Evolutionary conservation across 805 yeast genomes (phyloP).

Genomic region (Cyberlindnera saturnus): DNA sequence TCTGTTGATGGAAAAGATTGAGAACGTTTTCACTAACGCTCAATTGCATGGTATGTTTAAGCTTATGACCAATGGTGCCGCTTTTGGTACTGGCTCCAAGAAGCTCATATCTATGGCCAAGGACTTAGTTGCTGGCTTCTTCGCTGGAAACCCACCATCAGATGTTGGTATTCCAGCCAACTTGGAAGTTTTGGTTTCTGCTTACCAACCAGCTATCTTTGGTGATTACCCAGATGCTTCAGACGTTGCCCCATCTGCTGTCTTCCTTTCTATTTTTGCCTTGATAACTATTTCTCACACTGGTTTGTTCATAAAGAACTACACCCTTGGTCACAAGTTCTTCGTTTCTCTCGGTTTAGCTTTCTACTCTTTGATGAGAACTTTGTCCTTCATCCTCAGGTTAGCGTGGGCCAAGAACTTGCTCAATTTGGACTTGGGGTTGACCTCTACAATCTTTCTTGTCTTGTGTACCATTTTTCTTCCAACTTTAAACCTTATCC

Average conservation of each 20-base stretch:
- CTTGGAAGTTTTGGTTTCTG: constrained; percentile 13
- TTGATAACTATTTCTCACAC: constrained; percentile 41
- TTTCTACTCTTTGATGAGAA: constrained; percentile 46
- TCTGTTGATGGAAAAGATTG: constrained; percentile 13
- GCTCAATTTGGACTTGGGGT: constrained; percentile 40
- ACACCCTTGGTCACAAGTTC: constrained; percentile 53
- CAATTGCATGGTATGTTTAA: constrained; percentile 21
- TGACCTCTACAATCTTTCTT: constrained; percentile 50
- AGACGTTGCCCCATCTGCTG: constrained; percentile 56
- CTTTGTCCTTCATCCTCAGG: constrained; percentile 56
- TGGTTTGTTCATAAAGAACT: constrained; percentile 41
- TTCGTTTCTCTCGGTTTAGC: constrained; percentile 46
- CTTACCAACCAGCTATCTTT: constrained; percentile 45
- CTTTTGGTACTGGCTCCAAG: constrained; percentile 23
- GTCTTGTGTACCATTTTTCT: constrained; percentile 54
- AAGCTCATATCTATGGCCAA: constrained; percentile 15
- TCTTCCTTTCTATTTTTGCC: constrained; percentile 50
- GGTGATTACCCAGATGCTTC: constrained; percentile 51
- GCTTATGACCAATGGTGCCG: constrained; percentile 21
- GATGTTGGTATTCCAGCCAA: constrained; percentile 13
- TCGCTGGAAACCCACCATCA: constrained; percentile 6
- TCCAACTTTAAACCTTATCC: constrained; percentile 52
- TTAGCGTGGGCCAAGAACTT: constrained; percentile 51
- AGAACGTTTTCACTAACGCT: constrained; percentile 16
- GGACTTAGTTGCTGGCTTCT: constrained; percentile 15